A percentile compares a stretch with the other conserved stretches of the same genome.
Evolutionary conservation across 768 basidiomycete genomes (phyloP).

Genomic region (Baorangia bicolor): DNA sequence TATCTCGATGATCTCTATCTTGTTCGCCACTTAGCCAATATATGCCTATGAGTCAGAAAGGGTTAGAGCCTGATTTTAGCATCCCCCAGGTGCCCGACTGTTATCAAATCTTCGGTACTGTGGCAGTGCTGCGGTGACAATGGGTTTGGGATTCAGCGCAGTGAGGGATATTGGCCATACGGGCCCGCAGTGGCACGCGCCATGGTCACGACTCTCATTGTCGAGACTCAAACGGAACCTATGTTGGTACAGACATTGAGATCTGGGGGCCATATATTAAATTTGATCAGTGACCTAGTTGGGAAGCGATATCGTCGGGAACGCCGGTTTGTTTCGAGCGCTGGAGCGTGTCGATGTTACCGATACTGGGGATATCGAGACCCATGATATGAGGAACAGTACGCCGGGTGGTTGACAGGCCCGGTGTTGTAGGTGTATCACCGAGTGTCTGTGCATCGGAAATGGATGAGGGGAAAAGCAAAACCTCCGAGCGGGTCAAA

Average conservation of each 20-base stretch:
- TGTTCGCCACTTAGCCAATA: not conserved
- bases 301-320: not conserved
- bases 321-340: not conserved
- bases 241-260: not conserved
- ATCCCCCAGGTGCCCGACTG: not conserved
- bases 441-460: not conserved
- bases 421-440: not conserved
- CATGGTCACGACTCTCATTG: not conserved
- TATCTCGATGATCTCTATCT: not conserved
- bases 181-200: slow-evolving; percentile 14
- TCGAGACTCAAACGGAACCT: not conserved
- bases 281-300: not conserved
- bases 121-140: slow-evolving; percentile 9
- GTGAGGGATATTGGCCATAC: slow-evolving; percentile 19
- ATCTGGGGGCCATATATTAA: not conserved
- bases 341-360: not conserved
- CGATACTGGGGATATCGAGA: not conserved
- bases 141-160: slow-evolving; percentile 2
- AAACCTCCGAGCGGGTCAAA: not conserved
- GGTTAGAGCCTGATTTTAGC: not conserved
- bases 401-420: not conserved
- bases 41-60: not conserved
- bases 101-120: not conserved
- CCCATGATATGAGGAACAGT: not conserved
- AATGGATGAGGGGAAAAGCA: not conserved